Base-by-base conservation (phyloP, 768 basidiomycete species). In the Strobilomyces dryophilus region DNA sequence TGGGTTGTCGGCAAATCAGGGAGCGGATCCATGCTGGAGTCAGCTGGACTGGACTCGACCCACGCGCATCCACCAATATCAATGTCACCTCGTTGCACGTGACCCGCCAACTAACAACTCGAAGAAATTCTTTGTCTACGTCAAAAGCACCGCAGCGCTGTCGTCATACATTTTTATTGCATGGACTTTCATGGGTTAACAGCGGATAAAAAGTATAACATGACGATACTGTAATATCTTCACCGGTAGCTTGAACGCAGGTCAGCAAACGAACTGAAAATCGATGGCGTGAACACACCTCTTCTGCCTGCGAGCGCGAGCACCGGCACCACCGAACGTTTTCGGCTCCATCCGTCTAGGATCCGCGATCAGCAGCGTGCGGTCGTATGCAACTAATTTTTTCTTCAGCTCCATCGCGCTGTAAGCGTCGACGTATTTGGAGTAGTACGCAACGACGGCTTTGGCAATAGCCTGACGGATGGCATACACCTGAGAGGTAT, bases 381-480 rank as follows among this genome's bases (percentile, higher is more conserved):
- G 80, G 79, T 99, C 97, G 73, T 98, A 98, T 15, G 92, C 86
- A 57, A 97, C 90, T 62, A 98, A 76, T 73, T 90, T 92, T 83
- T 98, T 98, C 85, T 97, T 98, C 76, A 99, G 72, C 76, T 95
- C 95, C 75, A 99, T 84, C 24, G 95, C 93, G 64, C 90, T 93
- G 74, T 85, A 94, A 59, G 97, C 97, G 70, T 99, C 97, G 71
- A 93, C 80, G 79, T 98, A 98, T 77, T 98, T 99, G 75, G 93
- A 90, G 73, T 95, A 94, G 82, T 92, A 98, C 47, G 97, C 97
- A 65, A 99, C 90, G 60, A 98, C 74, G 55, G 95, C 97, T 78
- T 97, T 98, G 62, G 92, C 89, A 66, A 99, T 95, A 36, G 97
- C 97, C 79, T 99, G 97, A 58, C 97, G 92, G 71, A 98, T 92